Evolutionary conservation across 2,329 filamentous ascomycete species (phyloP).

Genomic region (Gliomastix tumulicola): DNA sequence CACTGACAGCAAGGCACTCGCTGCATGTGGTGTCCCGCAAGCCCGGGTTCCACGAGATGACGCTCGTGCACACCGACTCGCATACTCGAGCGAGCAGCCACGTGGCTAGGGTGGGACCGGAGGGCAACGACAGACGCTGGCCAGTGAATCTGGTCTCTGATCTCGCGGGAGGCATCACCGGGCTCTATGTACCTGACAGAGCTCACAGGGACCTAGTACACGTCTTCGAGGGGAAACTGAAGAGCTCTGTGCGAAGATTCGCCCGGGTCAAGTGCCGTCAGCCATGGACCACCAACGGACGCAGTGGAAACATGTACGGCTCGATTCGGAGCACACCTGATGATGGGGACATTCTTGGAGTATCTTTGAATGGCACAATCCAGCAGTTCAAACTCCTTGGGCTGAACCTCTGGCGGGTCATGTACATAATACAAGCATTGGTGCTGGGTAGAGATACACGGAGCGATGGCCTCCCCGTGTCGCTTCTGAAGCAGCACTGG

Average conservation of each 20-base stretch:
- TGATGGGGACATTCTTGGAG: conserved; percentile 51
- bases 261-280: conserved; percentile 45
- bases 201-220: conserved; percentile 32
- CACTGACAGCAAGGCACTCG: conserved; percentile 46
- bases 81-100: conserved; percentile 34
- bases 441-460: too few relatives aligned
- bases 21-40: conserved; percentile 45
- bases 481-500: too few relatives aligned
- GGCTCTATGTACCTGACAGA: conserved; percentile 40
- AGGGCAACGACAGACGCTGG: conserved; percentile 16
- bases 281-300: conserved; percentile 33
- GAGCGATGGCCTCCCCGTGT: too few relatives aligned
- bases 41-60: conserved; percentile 24
- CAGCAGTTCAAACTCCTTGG: conserved; percentile 63
- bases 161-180: conserved; percentile 35
- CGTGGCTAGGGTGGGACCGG: conserved; percentile 35
- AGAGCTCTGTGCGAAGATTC: conserved; percentile 49
- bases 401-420: conserved; percentile 55
- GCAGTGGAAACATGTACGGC: conserved; percentile 28
- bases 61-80: conserved; percentile 36
- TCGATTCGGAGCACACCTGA: conserved; percentile 32
- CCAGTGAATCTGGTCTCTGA: conserved; percentile 42
- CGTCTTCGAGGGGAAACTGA: conserved; percentile 51
- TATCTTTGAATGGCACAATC: conserved; percentile 62
- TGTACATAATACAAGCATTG: conserved; percentile 66